Conservation (phyloP, 352 stramenopile genomes). For the Globisporangium irregulare region DNA sequence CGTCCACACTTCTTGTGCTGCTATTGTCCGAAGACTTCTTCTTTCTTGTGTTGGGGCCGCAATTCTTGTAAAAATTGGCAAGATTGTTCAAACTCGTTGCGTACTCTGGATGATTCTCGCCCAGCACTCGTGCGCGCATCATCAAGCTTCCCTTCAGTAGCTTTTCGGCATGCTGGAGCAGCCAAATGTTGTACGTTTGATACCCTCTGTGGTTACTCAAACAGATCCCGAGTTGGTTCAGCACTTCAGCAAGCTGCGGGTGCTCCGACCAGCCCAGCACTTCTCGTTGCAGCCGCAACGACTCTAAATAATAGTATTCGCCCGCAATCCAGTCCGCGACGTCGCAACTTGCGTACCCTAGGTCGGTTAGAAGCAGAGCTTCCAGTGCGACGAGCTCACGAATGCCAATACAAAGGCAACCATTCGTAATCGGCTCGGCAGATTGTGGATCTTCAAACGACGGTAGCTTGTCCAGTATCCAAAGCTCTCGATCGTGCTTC, state of each 20-base stretch:
- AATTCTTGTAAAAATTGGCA: constrained; percentile 86
- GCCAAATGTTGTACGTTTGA: constrained; percentile 69
- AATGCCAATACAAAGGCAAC: constrained; percentile 68
- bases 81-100: constrained; percentile 83
- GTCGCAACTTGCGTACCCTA: constrained; percentile 76
- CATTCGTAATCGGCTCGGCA: constrained; percentile 23
- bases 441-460: constrained; percentile 53
- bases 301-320: constrained; percentile 79
- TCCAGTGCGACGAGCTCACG: constrained; percentile 73
- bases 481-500: constrained; percentile 67
- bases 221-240: constrained; percentile 81
- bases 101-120: constrained; percentile 74
- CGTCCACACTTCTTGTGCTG: constrained; percentile 15
- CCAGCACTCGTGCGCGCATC: constrained; percentile 72
- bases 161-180: constrained; percentile 69
- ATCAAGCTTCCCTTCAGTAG: constrained; percentile 65
- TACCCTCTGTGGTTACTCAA: constrained; percentile 71
- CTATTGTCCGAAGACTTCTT: constrained; percentile 7
- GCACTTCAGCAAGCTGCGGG: constrained; percentile 71
- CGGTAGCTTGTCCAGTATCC: constrained; percentile 56
- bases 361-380: constrained; percentile 66
- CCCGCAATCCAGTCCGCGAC: constrained; percentile 72
- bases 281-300: constrained; percentile 71
- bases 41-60: constrained; percentile 17
- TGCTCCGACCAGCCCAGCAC: constrained; percentile 74